Conservation (phyloP, 306 rosid species). For the Sophora flavescens region DNA sequence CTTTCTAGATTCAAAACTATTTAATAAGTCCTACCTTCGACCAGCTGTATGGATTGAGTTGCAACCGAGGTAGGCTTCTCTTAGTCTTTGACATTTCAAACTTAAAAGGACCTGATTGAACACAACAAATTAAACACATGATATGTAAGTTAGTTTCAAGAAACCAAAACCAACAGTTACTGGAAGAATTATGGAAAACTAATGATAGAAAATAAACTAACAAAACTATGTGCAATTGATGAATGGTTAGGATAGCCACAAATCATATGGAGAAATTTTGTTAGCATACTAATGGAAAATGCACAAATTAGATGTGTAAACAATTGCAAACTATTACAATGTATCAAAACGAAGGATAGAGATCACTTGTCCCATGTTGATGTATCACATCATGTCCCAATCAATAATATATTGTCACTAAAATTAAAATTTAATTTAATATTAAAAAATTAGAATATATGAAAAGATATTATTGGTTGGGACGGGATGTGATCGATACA, state of each 20-base stretch:
- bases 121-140: not conserved
- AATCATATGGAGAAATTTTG: too few species aligned
- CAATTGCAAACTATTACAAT: not conserved
- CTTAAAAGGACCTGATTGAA: conserved; percentile 72
- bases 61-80: conserved; percentile 58
- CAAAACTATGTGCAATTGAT: not conserved
- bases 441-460: too few species aligned
- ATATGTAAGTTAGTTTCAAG: too few species aligned
- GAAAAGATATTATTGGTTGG: too few species aligned
- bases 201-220: not conserved
- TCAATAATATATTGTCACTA: too few species aligned
- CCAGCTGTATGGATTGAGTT: conserved; percentile 80
- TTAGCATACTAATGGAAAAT: too few species aligned
- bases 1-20: not conserved
- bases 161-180: too few species aligned
- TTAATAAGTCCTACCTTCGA: conserved; percentile 58
- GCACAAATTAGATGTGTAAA: not conserved
- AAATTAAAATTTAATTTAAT: too few species aligned
- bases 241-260: not conserved
- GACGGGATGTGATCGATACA: too few species aligned
- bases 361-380: too few species aligned
- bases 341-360: not conserved
- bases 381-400: too few species aligned
- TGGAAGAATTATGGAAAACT: not conserved
- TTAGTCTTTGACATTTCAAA: conserved; percentile 57